Percentiles rank a stretch among this genome's conserved stretches.
These are phyloP conservation scores for Trametes elegans DNA, from an alignment of 768 basidiomycete species.

Conservation along the genomic window DNA sequence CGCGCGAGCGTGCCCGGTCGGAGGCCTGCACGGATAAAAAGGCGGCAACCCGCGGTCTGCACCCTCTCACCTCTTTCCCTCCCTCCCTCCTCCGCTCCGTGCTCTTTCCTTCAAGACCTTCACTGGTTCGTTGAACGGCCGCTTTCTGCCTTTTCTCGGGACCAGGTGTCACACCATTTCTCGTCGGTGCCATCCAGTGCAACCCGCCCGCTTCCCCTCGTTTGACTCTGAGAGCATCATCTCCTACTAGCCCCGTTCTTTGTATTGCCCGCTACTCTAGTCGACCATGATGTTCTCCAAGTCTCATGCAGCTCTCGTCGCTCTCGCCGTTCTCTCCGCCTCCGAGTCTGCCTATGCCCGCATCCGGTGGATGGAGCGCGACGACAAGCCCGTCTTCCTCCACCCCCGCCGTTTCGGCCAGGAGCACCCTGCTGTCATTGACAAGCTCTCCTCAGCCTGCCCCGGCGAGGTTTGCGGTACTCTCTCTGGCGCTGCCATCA, in stretches of 20 bases:
- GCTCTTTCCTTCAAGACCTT: slow-evolving; percentile 23
- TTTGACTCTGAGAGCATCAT: slow-evolving; percentile 10
- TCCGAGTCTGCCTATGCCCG: slow-evolving; percentile 30
- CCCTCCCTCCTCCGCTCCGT: slow-evolving; percentile 9
- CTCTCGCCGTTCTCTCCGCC: slow-evolving; percentile 23
- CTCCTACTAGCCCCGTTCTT: slow-evolving; percentile 5
- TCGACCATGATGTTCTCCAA: slow-evolving; percentile 26
- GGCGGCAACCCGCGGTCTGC: not conserved
- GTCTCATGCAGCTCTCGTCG: slow-evolving; percentile 16
- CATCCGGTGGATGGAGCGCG: slow-evolving; percentile 46
- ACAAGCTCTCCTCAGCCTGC: slow-evolving; percentile 46
- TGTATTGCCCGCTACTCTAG: too few relatives aligned
- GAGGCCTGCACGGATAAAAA: slow-evolving; percentile 12
- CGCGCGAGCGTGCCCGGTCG: not conserved
- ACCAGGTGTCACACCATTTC: slow-evolving; percentile 43
- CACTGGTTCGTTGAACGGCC: slow-evolving; percentile 46
- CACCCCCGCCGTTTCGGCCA: slow-evolving; percentile 54
- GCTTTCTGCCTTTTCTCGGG: slow-evolving; percentile 35
- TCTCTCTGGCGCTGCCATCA: slow-evolving; percentile 48
- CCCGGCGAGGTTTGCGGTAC: slow-evolving; percentile 46
- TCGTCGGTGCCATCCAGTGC: slow-evolving; percentile 25
- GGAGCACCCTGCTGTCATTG: slow-evolving; percentile 46
- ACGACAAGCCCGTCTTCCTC: slow-evolving; percentile 43
- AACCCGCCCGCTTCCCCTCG: slow-evolving; percentile 25
- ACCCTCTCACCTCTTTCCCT: slow-evolving; percentile 9